phyloP scores from a whole-genome alignment of 2,329 filamentous ascomycete species.

The Xylaria sp. region DNA sequence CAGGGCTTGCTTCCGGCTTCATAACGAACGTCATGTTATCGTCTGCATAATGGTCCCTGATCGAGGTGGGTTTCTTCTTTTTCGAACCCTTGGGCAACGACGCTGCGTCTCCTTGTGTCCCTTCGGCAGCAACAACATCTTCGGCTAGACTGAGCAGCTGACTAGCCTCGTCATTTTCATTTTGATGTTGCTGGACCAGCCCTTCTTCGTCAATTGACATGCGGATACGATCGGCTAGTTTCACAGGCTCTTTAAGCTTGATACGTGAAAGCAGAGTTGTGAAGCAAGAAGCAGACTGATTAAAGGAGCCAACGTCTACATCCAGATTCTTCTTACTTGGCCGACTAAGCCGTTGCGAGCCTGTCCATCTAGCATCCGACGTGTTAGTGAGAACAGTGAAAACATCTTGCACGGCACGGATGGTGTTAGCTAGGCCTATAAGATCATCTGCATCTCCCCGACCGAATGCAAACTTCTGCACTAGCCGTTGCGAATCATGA shows the following conservation, averaged over 20 bases:
- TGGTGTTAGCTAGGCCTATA: constrained; percentile 82
- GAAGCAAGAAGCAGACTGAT: constrained; percentile 41
- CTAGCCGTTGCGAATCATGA: constrained; percentile 86
- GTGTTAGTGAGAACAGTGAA: constrained; percentile 56
- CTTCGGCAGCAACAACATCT: constrained; percentile 75
- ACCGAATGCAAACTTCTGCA: constrained; percentile 94
- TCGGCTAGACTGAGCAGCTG: constrained; percentile 80
- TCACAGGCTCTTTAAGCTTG: constrained; percentile 72
- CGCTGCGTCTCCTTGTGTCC: constrained; percentile 65
- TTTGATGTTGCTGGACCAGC: constrained; percentile 80
- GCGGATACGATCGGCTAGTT: constrained; percentile 77
- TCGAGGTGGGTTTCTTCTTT: constrained; percentile 58
- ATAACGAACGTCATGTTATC: constrained; percentile 73
- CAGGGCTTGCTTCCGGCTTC: constrained; percentile 74
- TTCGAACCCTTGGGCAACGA: constrained; percentile 64
- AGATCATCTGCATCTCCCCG: constrained; percentile 93
- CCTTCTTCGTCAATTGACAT: constrained; percentile 93
- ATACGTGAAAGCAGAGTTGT: constrained; percentile 60
- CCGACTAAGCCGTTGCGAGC: background rate
- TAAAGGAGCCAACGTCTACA: constrained; percentile 9
- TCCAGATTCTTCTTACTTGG: constrained; percentile 2
- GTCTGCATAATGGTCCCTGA: constrained; percentile 67
- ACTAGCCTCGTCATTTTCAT: constrained; percentile 76
- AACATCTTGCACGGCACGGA: constrained; percentile 77
- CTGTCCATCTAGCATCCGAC: constrained; percentile 35